Conservation (phyloP, 768 basidiomycete species). For the Cystobasidium onofrii region DNA sequence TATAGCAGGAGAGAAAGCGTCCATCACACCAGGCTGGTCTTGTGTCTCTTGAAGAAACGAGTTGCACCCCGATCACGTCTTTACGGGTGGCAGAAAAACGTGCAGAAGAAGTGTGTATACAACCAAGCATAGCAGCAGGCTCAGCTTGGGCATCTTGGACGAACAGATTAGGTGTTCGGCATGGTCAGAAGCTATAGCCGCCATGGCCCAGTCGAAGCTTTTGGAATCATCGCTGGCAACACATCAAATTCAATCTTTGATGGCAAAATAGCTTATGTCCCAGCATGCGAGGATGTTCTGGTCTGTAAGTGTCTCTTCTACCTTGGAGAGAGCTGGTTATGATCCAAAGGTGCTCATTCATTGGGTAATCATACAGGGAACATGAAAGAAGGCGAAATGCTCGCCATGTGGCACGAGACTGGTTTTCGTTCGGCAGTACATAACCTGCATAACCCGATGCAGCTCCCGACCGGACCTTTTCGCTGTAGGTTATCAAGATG, state of each 20-base stretch:
- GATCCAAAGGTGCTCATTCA: neutral
- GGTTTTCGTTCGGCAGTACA: slow-evolving; percentile 85
- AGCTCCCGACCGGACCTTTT: slow-evolving; percentile 61
- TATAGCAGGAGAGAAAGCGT: too few relatives aligned
- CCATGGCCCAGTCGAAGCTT: slow-evolving; percentile 52
- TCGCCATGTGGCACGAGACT: slow-evolving; percentile 98
- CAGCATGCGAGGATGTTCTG: slow-evolving; percentile 88
- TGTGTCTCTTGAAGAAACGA: too few relatives aligned
- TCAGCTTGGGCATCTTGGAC: too few relatives aligned
- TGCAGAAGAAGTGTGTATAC: neutral
- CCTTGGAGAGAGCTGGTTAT: too few relatives aligned
- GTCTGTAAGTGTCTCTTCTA: slow-evolving; percentile 55
- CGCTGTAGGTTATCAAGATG: slow-evolving; percentile 91
- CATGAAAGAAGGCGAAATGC: slow-evolving; percentile 90
- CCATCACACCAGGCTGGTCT: too few relatives aligned
- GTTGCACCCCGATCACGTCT: neutral
- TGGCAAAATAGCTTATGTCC: slow-evolving; percentile 82
- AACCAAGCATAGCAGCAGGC: neutral
- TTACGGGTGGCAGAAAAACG: neutral
- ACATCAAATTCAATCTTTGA: slow-evolving; percentile 81
- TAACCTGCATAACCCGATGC: slow-evolving; percentile 71
- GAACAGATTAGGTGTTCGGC: neutral
- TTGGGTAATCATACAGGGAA: slow-evolving; percentile 48
- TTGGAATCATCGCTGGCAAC: slow-evolving; percentile 81
- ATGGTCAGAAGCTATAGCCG: slow-evolving; percentile 50